phyloP scores from a whole-genome alignment of 139 green algal genomes.

The Axilococcus clingmanii region DNA sequence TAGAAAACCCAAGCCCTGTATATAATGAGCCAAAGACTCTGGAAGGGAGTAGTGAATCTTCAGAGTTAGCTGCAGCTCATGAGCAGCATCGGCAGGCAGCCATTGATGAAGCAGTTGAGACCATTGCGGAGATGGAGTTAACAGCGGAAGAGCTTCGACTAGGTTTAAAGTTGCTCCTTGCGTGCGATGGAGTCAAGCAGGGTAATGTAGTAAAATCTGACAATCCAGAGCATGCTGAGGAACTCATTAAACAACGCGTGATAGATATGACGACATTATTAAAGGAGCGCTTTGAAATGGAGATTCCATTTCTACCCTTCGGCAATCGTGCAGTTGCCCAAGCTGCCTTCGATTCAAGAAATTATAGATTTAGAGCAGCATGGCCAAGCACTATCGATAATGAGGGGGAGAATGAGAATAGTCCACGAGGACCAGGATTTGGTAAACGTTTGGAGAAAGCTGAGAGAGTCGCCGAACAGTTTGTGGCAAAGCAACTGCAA shows the following conservation, averaged over 20 bases:
- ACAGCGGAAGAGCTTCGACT: constrained; percentile 73
- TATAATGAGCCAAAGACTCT: constrained; percentile 25
- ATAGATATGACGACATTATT: background rate
- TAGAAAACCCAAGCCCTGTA: constrained; percentile 38
- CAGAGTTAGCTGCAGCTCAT: background rate
- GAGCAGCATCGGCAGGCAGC: constrained; percentile 10
- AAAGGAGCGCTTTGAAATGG: constrained; percentile 24
- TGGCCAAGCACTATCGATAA: background rate
- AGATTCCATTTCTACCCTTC: constrained; percentile 49
- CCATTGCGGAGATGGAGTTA: constrained; percentile 72
- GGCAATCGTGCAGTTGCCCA: constrained; percentile 35
- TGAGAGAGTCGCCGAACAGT: constrained; percentile 58
- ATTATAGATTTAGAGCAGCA: constrained; percentile 34
- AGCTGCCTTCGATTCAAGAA: constrained; percentile 49
- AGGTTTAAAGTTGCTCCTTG: background rate
- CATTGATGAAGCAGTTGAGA: constrained; percentile 45
- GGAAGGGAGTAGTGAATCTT: background rate
- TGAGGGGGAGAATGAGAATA: background rate
- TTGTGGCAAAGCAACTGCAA: constrained; percentile 48
- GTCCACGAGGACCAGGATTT: background rate
- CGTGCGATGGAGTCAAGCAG: background rate
- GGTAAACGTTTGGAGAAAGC: constrained; percentile 45
- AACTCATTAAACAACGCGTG: constrained; percentile 1
- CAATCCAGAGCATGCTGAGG: constrained; percentile 1
- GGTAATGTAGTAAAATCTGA: constrained; percentile 14